These are phyloP conservation scores for Stachybotrys echinatus DNA, from an alignment of 2,329 filamentous ascomycete species.

Conservation along the genomic window DNA sequence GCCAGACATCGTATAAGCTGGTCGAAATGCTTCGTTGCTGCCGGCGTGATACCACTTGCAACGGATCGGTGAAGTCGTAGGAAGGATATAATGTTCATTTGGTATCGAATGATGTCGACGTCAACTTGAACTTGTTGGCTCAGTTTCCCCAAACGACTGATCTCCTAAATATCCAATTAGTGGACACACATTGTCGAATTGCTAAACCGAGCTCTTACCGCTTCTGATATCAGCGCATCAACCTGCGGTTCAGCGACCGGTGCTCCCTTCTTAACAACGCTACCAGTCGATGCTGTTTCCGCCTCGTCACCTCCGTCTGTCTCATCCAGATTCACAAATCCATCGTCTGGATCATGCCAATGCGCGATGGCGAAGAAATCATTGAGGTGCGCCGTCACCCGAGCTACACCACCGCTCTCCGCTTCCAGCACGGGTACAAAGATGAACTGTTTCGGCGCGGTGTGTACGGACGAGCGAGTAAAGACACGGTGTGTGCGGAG, in stretches of 20 bases:
- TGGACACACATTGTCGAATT: not conserved
- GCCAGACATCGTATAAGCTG: conserved; percentile 68
- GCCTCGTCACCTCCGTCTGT: conserved; percentile 23
- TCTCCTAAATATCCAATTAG: conserved; percentile 35
- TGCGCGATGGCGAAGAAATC: conserved; percentile 88
- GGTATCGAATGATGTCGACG: conserved; percentile 75
- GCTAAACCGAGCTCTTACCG: conserved; percentile 25
- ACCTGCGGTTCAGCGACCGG: conserved; percentile 8
- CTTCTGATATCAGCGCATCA: conserved; percentile 33
- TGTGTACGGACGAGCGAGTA: conserved; percentile 67
- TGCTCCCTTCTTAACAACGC: conserved; percentile 37
- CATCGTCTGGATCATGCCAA: conserved; percentile 68
- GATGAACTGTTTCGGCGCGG: conserved; percentile 72
- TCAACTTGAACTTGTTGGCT: conserved; percentile 57
- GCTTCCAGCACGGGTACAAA: conserved; percentile 67
- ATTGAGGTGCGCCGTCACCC: conserved; percentile 58
- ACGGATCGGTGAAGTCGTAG: conserved; percentile 85
- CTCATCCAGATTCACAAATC: conserved; percentile 71
- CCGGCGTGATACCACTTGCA: conserved; percentile 68
- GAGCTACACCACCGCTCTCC: conserved; percentile 37
- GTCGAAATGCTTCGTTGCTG: conserved; percentile 73
- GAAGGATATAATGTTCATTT: conserved; percentile 83
- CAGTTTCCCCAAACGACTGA: conserved; percentile 55
- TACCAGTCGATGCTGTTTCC: conserved; percentile 32
- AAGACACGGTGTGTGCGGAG: conserved; percentile 75